Conservation (phyloP, 2,329 filamentous ascomycete genomes). For the Cadophora luteo-olivacea region DNA sequence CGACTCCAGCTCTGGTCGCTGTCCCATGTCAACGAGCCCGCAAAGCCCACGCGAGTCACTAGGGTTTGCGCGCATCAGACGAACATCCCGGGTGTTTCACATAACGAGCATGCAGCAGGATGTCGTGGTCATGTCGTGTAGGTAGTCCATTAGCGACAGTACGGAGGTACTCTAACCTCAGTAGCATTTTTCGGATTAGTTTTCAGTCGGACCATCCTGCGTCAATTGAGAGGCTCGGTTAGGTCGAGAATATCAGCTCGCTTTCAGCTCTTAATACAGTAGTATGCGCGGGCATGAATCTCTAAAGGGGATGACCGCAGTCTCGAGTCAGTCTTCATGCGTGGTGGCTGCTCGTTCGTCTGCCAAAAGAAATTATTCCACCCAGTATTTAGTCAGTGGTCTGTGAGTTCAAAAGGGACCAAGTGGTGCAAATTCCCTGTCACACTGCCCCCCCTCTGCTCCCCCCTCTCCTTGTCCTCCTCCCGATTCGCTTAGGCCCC, state of each 20-base stretch:
- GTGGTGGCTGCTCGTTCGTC: conserved; percentile 1
- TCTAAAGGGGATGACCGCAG: conserved; percentile 26
- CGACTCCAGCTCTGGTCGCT: conserved; percentile 10
- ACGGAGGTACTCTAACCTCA: neutral
- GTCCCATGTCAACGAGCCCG: neutral
- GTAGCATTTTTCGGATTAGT: neutral
- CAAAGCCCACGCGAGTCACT: conserved; percentile 34
- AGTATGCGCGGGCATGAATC: conserved; percentile 8
- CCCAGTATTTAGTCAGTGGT: neutral
- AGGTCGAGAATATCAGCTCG: neutral
- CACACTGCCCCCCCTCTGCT: conserved; percentile 7
- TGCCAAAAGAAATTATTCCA: conserved; percentile 6
- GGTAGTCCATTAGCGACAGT: neutral
- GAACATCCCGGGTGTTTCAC: conserved; percentile 39
- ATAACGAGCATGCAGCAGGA: conserved; percentile 22
- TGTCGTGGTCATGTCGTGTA: neutral
- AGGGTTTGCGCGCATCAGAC: conserved; percentile 34
- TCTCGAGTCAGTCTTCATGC: conserved; percentile 15
- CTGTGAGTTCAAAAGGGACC: conserved; percentile 12
- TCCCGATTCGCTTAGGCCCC: conserved; percentile 13
- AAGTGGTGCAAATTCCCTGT: neutral
- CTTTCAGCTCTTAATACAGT: neutral
- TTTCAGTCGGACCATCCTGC: neutral
- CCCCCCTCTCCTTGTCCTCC: conserved; percentile 1
- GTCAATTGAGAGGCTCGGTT: neutral